Base-by-base conservation (phyloP, 495 filamentous ascomycete genomes). In the Achaetomiella virescens region DNA sequence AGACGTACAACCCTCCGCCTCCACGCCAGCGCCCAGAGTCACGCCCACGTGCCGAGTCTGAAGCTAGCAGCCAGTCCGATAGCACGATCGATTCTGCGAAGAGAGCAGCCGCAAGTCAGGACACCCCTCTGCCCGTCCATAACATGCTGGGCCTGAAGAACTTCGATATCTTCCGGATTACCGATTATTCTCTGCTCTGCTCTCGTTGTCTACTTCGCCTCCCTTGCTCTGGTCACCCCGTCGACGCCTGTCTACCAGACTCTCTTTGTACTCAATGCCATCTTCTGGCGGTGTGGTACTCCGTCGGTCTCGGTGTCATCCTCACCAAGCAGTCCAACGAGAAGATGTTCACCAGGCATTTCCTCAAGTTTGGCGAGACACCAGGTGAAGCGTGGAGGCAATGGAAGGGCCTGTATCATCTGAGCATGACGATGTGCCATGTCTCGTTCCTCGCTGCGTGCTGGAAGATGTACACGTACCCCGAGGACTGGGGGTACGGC, bases 371-470 rank as follows among this genome's bases (percentile, higher is more conserved):
- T 64, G 93, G 93, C 55, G 92, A 97, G 63, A 90, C 80, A 27
- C 82, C 83, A 0, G 84, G 87, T 45, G 93, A 97, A 72, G 92
- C 92, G 2, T 98, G 95, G 95, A 85, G 85, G 50, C 91, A 98
- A 68, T 98, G 93, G 93, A 97, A 97, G 72, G 88, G 90, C 41
- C 84, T 92, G 54, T 97, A 97, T 60, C 91, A 97, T 65, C 73
- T 97, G 33, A 92, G 90, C 69, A 89, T 91, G 79, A 81, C 81
- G 25, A 82, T 97, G 80, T 93, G 89, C 68, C 89, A 95, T 56
- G 81, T 83, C 36, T 90, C 86, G 57, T 97, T 97, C 72, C 78
- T 95, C 54, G 88, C 88, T 22, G 93, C 95, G 18, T 86, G 87
- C 46, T 97, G 88, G 88, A 98, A 98, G 76, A 88, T 96, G 88